Evolutionary conservation across 2,329 filamentous ascomycete genomes (phyloP), one percentile per base, ranked within the genome.

Genomic region (Curvularia eragrostidis): DNA sequence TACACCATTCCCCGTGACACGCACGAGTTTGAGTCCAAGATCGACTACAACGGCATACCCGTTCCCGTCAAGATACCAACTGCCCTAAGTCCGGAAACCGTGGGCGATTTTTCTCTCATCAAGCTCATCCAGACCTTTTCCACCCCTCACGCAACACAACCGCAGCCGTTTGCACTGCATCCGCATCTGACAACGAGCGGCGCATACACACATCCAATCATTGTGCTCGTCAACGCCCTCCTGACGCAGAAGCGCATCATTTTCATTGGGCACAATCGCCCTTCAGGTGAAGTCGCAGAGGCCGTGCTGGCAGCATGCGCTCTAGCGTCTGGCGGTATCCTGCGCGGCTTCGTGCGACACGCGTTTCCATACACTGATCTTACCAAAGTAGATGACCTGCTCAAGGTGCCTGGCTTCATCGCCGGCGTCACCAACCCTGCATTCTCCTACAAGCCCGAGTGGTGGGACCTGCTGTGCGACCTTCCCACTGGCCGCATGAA

Each of bases 311-410:
- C 93, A n/a, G 93, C 95, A 1, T 99, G 95, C 76, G 92, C 95
- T 10, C 84, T 99, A 46, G 94, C 91, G 13, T 97, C 93, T 12
- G 95, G 95, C 10, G 94, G 95, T 5, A 82, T 97, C n/a, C 81
- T 99, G 34, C 86, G 93, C 56, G 95, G 95, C 26, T 99, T 99
- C 77, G 97, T 94, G 8, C 87, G 95, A 18, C 92, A 98, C 78
- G 95, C 95, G 0, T 99, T 99, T 73, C 95, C 95, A 2, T 99
- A 99, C 73, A 99, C 95, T 1, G 95, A 99, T 79, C 83, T 99
- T 42, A 97, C 93, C 63, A 99, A 99, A 79, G 93, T 99, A 58
- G 95, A 99, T 66, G 95, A 98, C 74, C 84, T 99, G 10, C 84
- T 99, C 47, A 94, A 96, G 69, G 95, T 99, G 0, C 94, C 95